phyloP scores from a whole-genome alignment of 441 rosid genomes.

The Capsella rubella region DNA sequence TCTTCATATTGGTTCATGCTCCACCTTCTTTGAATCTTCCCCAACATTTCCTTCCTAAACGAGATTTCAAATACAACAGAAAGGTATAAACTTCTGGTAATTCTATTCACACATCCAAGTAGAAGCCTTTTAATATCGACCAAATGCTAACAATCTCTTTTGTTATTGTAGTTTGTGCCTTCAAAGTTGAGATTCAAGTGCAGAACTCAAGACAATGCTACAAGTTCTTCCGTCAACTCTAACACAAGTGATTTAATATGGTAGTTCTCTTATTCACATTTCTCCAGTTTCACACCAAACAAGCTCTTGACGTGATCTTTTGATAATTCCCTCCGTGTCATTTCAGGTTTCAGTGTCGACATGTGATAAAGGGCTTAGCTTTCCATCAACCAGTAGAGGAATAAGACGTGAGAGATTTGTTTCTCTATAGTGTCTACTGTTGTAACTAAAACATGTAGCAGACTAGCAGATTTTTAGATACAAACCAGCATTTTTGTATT shows the following conservation, averaged over 20 bases:
- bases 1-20: conserved; percentile 84
- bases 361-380: conserved; percentile 74
- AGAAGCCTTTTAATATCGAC: neutral
- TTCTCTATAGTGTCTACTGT: neutral
- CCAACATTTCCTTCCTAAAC: conserved; percentile 91
- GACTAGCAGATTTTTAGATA: neutral
- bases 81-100: conserved; percentile 57
- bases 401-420: conserved; percentile 41
- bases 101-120: conserved; percentile 10
- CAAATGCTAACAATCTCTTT: neutral
- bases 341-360: conserved; percentile 86
- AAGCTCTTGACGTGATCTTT: neutral
- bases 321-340: neutral
- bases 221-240: conserved; percentile 45
- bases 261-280: conserved; percentile 45
- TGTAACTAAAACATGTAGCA: conserved; percentile 21
- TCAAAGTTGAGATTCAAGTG: conserved; percentile 67
- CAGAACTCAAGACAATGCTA: conserved; percentile 51
- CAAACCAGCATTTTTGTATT: neutral
- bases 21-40: conserved; percentile 75
- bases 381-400: conserved; percentile 63
- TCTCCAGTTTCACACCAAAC: neutral
- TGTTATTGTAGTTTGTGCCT: conserved; percentile 66
- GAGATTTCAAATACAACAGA: conserved; percentile 82
- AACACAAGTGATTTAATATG: conserved; percentile 65